Conservation (phyloP, 176 grass and related monocot species). For the Tuctoria greenei region DNA sequence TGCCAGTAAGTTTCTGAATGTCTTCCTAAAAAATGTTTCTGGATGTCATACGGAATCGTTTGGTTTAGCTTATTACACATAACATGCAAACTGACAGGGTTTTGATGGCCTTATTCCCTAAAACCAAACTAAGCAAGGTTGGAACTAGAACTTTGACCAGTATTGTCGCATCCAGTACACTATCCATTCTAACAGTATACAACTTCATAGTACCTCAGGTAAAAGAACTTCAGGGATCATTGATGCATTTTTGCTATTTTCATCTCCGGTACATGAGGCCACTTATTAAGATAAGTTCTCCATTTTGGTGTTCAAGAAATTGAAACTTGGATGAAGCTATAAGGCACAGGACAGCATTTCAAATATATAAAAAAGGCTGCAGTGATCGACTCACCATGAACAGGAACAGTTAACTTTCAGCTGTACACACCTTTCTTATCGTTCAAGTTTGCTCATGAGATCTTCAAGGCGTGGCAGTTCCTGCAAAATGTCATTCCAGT, state of each 20-base stretch:
- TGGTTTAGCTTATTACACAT: not conserved
- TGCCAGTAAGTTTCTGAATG: not conserved
- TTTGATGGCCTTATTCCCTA: not conserved
- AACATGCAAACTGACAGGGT: not conserved
- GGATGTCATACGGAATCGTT: not conserved
- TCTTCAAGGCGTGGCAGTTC: slow-evolving; percentile 79
- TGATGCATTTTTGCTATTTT: not conserved
- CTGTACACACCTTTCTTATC: slow-evolving; percentile 30
- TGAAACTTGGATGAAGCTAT: not conserved
- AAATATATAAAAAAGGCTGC: not conserved
- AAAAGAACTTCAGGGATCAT: not conserved
- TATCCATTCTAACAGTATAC: not conserved
- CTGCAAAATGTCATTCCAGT: slow-evolving; percentile 78
- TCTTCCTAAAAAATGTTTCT: too few species aligned
- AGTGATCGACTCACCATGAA: not conserved
- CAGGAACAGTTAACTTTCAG: slow-evolving; percentile 3
- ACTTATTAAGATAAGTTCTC: not conserved
- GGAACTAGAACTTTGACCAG: not conserved
- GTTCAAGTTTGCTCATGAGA: slow-evolving; percentile 91
- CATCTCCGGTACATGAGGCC: not conserved
- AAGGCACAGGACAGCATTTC: not conserved
- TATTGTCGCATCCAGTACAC: not conserved
- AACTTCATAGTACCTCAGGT: not conserved
- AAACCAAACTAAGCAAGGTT: not conserved
- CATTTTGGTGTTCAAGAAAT: not conserved